Percentiles rank a stretch among this genome's conserved stretches.
phyloP scores from a whole-genome alignment of 768 basidiomycete species.

The Tulasnella sp. region DNA sequence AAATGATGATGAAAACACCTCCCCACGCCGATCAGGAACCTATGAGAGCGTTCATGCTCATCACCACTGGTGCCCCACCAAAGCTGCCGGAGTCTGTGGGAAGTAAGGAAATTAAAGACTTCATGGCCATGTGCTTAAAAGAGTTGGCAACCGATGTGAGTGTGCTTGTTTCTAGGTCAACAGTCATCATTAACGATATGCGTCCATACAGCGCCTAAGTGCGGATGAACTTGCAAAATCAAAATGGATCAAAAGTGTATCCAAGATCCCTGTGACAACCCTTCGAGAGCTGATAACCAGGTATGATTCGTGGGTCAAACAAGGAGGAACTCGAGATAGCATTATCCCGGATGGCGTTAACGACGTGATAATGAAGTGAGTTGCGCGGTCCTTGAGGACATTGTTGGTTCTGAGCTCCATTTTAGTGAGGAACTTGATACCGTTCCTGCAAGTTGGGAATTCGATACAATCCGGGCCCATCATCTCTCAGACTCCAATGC shows the following conservation, averaged over 20 bases:
- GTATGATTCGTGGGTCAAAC: constrained; percentile 57
- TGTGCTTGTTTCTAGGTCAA: constrained; percentile 1
- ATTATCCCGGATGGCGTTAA: constrained; percentile 29
- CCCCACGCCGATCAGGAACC: constrained; percentile 80
- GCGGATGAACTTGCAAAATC: constrained; percentile 75
- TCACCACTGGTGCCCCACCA: constrained; percentile 75
- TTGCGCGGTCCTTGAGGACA: too few species aligned
- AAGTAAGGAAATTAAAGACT: constrained; percentile 76
- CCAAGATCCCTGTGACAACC: constrained; percentile 51
- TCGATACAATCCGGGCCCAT: constrained; percentile 55
- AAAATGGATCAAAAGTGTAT: constrained; percentile 76
- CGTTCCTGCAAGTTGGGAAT: constrained; percentile 46
- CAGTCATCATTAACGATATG: neutral
- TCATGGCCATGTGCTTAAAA: constrained; percentile 67
- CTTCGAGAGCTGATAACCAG: constrained; percentile 72
- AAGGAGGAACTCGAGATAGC: constrained; percentile 62
- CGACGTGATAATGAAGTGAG: neutral
- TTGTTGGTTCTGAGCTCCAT: neutral
- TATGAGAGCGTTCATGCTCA: constrained; percentile 76
- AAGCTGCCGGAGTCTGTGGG: constrained; percentile 64
- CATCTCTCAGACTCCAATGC: constrained; percentile 22
- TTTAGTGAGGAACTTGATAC: constrained; percentile 1
- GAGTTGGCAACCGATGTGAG: constrained; percentile 68
- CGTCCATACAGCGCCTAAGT: constrained; percentile 48
- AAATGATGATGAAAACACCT: constrained; percentile 93